phyloP scores from a whole-genome alignment of 1,284 basidiomycete genomes.

The Wallemia hederae region DNA sequence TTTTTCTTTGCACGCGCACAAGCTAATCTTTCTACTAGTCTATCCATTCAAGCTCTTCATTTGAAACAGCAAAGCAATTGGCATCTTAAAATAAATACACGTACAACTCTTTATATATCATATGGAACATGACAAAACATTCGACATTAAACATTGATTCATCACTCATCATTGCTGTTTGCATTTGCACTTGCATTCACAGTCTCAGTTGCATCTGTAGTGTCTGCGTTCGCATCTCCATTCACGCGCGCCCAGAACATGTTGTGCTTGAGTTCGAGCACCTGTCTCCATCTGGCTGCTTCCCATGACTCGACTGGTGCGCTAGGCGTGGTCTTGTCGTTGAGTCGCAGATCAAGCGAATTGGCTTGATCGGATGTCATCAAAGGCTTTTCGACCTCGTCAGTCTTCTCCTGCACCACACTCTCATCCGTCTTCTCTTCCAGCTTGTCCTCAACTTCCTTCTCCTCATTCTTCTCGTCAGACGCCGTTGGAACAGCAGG shows the following conservation, averaged over 20 bases:
- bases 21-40: conserved; percentile 18
- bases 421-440: background rate
- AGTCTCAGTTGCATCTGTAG: too few species aligned
- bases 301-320: background rate
- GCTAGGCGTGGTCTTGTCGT: too few species aligned
- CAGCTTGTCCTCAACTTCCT: background rate
- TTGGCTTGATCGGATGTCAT: too few species aligned
- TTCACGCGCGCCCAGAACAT: background rate
- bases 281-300: background rate
- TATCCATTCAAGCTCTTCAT: conserved; percentile 50
- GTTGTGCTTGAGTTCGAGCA: background rate
- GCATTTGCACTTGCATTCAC: too few species aligned
- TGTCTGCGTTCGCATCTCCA: background rate
- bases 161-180: too few species aligned
- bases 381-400: background rate
- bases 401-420: background rate
- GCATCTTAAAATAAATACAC: background rate
- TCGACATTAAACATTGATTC: too few species aligned
- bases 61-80: conserved; percentile 13
- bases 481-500: too few species aligned
- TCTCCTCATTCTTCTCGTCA: background rate
- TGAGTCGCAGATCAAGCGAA: background rate
- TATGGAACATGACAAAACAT: too few species aligned
- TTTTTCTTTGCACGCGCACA: conserved; percentile 1
- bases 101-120: too few species aligned